These are phyloP conservation scores for Ceratocystis colombiana DNA, from an alignment of 2,329 filamentous ascomycete species.

Conservation along the genomic window DNA sequence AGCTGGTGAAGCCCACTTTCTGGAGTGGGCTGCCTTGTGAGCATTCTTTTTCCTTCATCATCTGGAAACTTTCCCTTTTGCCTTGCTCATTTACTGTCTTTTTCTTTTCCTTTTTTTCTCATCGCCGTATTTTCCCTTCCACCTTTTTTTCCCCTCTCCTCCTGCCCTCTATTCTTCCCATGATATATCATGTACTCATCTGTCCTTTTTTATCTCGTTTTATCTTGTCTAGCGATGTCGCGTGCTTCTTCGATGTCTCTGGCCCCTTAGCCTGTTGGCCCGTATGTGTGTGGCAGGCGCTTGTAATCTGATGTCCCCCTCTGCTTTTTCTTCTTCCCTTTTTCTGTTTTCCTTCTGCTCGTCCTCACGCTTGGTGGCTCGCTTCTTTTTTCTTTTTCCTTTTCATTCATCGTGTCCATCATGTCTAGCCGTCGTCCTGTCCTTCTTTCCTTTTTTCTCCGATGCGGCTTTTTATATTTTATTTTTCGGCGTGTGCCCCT, in stretches of 20 bases:
- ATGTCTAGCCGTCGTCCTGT: conserved; percentile 7
- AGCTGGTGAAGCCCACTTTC: background rate
- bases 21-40: background rate
- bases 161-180: background rate
- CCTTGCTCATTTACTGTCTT: background rate
- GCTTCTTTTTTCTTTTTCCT: conserved; percentile 6
- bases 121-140: background rate
- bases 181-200: background rate
- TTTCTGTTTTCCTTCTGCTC: no score
- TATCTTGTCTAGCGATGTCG: conserved; percentile 2
- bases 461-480: conserved; percentile 14
- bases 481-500: background rate
- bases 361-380: background rate
- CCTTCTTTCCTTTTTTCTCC: conserved; percentile 18
- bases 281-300: conserved; percentile 4
- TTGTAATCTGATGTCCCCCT: conserved; percentile 14
- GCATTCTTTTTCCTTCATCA: background rate
- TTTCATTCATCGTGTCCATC: conserved; percentile 3
- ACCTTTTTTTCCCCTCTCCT: background rate
- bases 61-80: background rate
- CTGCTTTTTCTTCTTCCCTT: background rate
- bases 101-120: background rate
- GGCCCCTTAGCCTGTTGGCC: background rate
- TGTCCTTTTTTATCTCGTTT: background rate
- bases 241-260: background rate